phyloP scores from a whole-genome alignment of 225 moss, liverwort and hornwort genomes.

The Anthoceros angustus region DNA sequence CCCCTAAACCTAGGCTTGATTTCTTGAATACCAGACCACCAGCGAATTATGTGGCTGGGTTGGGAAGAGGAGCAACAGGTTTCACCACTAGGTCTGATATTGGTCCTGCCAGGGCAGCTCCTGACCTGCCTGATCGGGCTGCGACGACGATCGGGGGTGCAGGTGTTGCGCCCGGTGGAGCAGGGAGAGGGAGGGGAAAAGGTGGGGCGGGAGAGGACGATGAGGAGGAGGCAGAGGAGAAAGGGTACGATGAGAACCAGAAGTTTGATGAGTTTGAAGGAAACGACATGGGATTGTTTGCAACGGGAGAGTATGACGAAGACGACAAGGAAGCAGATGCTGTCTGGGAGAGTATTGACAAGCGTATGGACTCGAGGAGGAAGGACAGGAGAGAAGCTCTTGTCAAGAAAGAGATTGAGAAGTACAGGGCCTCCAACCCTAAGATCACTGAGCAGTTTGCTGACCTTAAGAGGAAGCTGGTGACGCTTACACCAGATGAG shows the following conservation, averaged over 20 bases:
- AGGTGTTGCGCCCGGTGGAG: constrained; percentile 58
- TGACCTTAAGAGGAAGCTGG: constrained; percentile 77
- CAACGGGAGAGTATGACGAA: constrained; percentile 86
- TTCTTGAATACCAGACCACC: constrained; percentile 69
- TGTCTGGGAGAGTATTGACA: constrained; percentile 82
- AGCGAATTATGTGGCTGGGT: constrained; percentile 84
- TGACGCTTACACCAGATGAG: constrained; percentile 43
- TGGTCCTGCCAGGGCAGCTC: constrained; percentile 83
- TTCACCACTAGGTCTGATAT: constrained; percentile 91
- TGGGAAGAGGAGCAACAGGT: constrained; percentile 88
- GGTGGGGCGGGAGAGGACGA: constrained; percentile 56
- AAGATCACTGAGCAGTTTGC: constrained; percentile 89
- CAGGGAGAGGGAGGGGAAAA: constrained; percentile 50
- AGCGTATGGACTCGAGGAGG: constrained; percentile 79
- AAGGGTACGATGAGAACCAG: constrained; percentile 95
- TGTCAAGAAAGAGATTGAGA: constrained; percentile 82
- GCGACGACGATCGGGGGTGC: constrained; percentile 87
- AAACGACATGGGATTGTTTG: constrained; percentile 78
- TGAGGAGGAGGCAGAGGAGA: constrained; percentile 96
- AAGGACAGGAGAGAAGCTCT: constrained; percentile 77
- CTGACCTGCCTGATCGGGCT: constrained; percentile 71
- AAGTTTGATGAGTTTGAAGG: constrained; percentile 96
- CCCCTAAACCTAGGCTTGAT: constrained; percentile 74
- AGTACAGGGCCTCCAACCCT: constrained; percentile 80
- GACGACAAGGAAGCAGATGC: constrained; percentile 92